Conservation (phyloP, 163 green algal genomes). For the Chloromonas sp. region DNA sequence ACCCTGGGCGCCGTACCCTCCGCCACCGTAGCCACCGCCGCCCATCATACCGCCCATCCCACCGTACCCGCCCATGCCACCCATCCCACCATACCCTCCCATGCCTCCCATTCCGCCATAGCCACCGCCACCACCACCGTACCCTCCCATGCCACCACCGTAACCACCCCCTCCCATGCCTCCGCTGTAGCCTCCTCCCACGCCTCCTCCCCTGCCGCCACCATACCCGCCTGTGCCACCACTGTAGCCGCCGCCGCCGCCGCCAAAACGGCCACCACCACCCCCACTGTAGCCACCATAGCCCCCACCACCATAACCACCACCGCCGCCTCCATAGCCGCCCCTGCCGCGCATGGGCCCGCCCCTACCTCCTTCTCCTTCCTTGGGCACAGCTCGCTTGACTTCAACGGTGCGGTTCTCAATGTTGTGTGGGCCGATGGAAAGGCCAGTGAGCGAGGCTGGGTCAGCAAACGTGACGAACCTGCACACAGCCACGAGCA, state of each 20-base stretch:
- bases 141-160: neutral
- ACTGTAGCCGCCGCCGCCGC: neutral
- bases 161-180: neutral
- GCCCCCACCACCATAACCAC: neutral
- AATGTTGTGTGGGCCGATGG: neutral
- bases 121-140: neutral
- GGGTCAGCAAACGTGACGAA: neutral
- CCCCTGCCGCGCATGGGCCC: neutral
- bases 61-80: neutral
- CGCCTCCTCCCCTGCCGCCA: neutral
- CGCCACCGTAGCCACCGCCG: too few relatives aligned
- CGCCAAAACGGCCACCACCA: neutral
- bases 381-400: neutral
- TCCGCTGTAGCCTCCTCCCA: neutral
- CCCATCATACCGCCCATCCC: neutral
- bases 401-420: constrained; percentile 2
- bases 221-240: neutral
- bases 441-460: too few relatives aligned
- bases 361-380: neutral
- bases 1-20: too few relatives aligned
- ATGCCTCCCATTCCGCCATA: neutral
- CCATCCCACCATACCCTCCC: neutral
- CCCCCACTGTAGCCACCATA: neutral
- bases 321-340: neutral
- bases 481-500: neutral